These are phyloP conservation scores for Juncus inflexus DNA, from an alignment of 176 grass and related monocot genomes.

Conservation along the genomic window DNA sequence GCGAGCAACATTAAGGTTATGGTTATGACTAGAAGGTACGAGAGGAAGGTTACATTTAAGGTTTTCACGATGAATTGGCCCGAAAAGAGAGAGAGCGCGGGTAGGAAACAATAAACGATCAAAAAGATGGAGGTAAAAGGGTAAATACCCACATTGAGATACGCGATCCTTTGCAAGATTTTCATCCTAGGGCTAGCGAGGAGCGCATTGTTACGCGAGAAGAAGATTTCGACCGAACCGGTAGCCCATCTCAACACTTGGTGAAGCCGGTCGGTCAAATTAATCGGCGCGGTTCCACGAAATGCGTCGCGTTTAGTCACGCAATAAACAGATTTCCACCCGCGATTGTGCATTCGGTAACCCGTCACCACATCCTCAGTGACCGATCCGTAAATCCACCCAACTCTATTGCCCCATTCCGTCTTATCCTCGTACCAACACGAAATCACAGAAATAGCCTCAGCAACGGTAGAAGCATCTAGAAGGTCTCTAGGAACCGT, in stretches of 20 bases:
- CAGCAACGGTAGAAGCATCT: slow-evolving; percentile 87
- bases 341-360: slow-evolving; percentile 98
- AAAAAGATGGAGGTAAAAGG: slow-evolving; percentile 97
- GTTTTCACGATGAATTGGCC: slow-evolving; percentile 89
- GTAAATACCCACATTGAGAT: slow-evolving; percentile 95
- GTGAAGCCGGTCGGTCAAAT: slow-evolving; percentile 93
- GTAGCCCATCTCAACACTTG: slow-evolving; percentile 98
- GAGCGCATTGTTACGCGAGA: slow-evolving; percentile 90
- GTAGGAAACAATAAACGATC: slow-evolving; percentile 97
- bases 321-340: slow-evolving; percentile 97
- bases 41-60: slow-evolving; percentile 74
- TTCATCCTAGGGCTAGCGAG: slow-evolving; percentile 83
- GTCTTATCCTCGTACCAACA: slow-evolving; percentile 99
- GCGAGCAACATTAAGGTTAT: slow-evolving; percentile 61
- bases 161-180: slow-evolving; percentile 72
- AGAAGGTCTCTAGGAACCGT: slow-evolving; percentile 82
- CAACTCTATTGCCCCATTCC: slow-evolving; percentile 88
- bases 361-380: slow-evolving; percentile 99
- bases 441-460: slow-evolving; percentile 88
- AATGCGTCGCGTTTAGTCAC: slow-evolving; percentile 96
- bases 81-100: slow-evolving; percentile 81
- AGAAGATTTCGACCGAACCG: slow-evolving; percentile 97
- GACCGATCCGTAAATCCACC: slow-evolving; percentile 98
- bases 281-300: slow-evolving; percentile 89
- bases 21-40: slow-evolving; percentile 76